Evolutionary conservation across 169 alveolate genomes (phyloP).

Genomic region (Cryptosporidium tyzzeri): DNA sequence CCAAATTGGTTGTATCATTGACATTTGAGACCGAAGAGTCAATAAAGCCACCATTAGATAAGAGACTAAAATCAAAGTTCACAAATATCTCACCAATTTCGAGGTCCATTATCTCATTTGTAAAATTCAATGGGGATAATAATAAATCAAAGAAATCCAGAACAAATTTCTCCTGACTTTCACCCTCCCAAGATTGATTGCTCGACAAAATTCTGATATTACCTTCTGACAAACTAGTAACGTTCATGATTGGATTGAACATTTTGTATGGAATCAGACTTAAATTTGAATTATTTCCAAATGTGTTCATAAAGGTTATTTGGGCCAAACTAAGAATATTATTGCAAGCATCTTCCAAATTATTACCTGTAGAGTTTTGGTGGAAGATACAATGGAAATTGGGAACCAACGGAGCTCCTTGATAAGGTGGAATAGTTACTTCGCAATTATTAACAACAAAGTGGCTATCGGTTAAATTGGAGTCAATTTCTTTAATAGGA

Average conservation of each 20-base stretch:
- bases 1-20: background rate
- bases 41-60: background rate
- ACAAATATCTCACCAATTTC: slow-evolving; percentile 14
- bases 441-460: background rate
- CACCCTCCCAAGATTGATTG: background rate
- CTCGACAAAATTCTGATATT: background rate
- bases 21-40: background rate
- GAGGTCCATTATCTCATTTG: background rate
- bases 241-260: background rate
- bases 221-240: background rate
- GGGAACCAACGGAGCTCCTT: background rate
- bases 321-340: background rate
- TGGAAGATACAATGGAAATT: background rate
- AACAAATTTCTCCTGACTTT: background rate
- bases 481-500: background rate
- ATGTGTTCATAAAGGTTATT: background rate
- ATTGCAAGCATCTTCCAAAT: background rate
- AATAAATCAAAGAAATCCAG: slow-evolving; percentile 13
- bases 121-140: background rate
- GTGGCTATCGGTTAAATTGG: background rate
- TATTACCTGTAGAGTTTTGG: background rate
- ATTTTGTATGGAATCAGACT: background rate
- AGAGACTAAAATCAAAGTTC: slow-evolving; percentile 1
- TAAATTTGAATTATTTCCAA: background rate
- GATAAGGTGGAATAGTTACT: background rate